Evolutionary conservation across 2,329 filamentous ascomycete genomes (phyloP).

Genomic region (Biscogniauxia mediterranea): DNA sequence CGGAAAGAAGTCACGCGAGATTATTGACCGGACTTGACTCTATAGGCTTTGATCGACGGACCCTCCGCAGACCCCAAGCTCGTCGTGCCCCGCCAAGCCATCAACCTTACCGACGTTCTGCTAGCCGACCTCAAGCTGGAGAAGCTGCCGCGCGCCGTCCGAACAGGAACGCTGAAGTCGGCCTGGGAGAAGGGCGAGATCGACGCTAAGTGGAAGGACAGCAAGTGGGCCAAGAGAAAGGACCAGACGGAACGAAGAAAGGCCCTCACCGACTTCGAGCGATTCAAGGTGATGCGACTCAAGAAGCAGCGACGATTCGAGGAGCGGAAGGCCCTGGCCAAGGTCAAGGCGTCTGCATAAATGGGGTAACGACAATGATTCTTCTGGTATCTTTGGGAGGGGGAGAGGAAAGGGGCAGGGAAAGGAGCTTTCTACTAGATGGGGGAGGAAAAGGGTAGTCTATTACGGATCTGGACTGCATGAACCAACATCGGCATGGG

Average conservation of each 20-base stretch:
- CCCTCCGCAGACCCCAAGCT: conserved; percentile 78
- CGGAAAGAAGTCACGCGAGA: conserved; percentile 11
- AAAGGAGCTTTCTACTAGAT: conserved; percentile 17
- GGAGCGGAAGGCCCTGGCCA: conserved; percentile 93
- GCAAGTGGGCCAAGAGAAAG: conserved; percentile 92
- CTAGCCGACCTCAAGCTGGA: conserved; percentile 87
- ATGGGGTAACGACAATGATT: conserved; percentile 43
- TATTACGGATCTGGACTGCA: conserved; percentile 37
- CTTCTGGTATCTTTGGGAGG: conserved; percentile 33
- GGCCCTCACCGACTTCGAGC: conserved; percentile 95
- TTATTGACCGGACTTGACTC: conserved; percentile 30
- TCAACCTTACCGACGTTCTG: conserved; percentile 78
- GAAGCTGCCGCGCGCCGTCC: conserved; percentile 81
- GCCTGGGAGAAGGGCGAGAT: conserved; percentile 89
- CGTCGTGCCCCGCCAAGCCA: conserved; percentile 81
- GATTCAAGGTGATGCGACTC: conserved; percentile 99
- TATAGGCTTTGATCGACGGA: conserved; percentile 91
- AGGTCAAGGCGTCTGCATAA: conserved; percentile 83
- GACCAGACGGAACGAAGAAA: conserved; percentile 82
- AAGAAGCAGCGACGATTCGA: conserved; percentile 99
- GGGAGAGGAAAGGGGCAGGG: background rate
- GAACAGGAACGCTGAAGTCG: conserved; percentile 79
- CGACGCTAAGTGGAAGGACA: conserved; percentile 89
- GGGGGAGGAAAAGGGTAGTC: conserved; percentile 15
- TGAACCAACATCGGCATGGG: conserved; percentile 41